Conservation (phyloP, 805 yeast species). For the Ogataea saltuana region DNA sequence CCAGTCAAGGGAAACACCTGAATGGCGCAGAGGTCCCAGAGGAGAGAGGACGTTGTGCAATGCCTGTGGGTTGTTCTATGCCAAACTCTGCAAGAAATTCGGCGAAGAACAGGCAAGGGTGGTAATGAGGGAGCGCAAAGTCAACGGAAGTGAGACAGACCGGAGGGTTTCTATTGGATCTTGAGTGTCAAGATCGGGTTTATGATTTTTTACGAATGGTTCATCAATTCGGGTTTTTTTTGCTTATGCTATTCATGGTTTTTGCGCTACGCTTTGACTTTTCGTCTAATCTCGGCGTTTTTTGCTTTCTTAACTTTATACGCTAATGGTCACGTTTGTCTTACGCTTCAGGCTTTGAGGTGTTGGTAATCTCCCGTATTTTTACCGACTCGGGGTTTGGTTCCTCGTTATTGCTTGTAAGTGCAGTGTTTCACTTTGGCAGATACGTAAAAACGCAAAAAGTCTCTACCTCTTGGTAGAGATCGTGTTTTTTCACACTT, state of each 20-base stretch:
- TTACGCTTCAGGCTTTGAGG: not conserved
- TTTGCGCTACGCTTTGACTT: not conserved
- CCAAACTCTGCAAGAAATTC: conserved; percentile 60
- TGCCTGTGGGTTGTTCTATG: conserved; percentile 79
- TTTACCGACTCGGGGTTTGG: not conserved
- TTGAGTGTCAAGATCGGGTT: no score
- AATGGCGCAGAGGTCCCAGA: conserved; percentile 82
- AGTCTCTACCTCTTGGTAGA: no score
- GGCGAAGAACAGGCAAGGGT: conserved; percentile 55
- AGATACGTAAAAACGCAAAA: no score
- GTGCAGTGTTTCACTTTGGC: no score
- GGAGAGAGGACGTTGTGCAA: conserved; percentile 78
- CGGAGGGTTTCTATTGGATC: conserved; percentile 28
- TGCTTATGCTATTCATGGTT: not conserved
- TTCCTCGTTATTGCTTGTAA: not conserved
- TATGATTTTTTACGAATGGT: no score
- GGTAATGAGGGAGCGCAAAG: conserved; percentile 37
- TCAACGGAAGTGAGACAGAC: conserved; percentile 30
- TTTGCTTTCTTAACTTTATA: not conserved
- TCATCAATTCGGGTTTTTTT: no score
- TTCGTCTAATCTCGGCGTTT: not conserved
- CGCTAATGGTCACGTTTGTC: not conserved
- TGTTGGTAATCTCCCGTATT: not conserved
- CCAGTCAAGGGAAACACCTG: conserved; percentile 65
- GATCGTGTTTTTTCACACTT: no score